Evolutionary conservation across 2,329 filamentous ascomycete species (phyloP).

Genomic region (Lachnellula subtilissima): DNA sequence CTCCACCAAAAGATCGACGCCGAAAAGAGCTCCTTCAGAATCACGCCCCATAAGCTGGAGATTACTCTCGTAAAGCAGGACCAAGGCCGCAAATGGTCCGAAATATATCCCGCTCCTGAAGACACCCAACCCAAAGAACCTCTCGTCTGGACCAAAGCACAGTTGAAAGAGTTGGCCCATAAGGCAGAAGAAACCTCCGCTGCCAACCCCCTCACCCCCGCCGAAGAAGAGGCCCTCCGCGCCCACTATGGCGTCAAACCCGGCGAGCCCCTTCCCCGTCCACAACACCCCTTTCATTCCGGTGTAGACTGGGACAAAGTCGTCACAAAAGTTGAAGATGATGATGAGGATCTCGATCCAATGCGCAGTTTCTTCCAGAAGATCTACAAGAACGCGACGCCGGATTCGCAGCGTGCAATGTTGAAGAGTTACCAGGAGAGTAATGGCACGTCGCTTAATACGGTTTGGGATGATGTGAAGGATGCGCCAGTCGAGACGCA

Average conservation of each 20-base stretch:
- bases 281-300: conserved; percentile 57
- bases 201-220: neutral
- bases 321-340: conserved; percentile 47
- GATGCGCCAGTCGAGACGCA: conserved; percentile 64
- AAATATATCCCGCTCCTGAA: conserved; percentile 2
- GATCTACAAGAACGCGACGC: conserved; percentile 70
- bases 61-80: conserved; percentile 64
- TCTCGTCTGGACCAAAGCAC: too few species aligned
- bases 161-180: too few species aligned
- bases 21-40: conserved; percentile 52
- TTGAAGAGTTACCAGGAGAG: conserved; percentile 96
- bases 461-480: conserved; percentile 82
- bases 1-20: conserved; percentile 63
- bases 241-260: neutral
- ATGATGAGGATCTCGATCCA: conserved; percentile 55
- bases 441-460: conserved; percentile 87
- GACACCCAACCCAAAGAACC: conserved; percentile 4
- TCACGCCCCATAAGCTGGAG: conserved; percentile 78
- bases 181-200: neutral
- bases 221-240: neutral
- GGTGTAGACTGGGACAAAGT: conserved; percentile 94
- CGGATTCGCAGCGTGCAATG: conserved; percentile 87
- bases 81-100: conserved; percentile 39
- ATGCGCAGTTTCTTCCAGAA: conserved; percentile 86
- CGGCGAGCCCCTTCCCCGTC: neutral